A percentile compares a stretch with the other conserved stretches of the same genome.
Conservation (phyloP, 2,329 filamentous ascomycete species). For the Aspergillus awamori region DNA sequence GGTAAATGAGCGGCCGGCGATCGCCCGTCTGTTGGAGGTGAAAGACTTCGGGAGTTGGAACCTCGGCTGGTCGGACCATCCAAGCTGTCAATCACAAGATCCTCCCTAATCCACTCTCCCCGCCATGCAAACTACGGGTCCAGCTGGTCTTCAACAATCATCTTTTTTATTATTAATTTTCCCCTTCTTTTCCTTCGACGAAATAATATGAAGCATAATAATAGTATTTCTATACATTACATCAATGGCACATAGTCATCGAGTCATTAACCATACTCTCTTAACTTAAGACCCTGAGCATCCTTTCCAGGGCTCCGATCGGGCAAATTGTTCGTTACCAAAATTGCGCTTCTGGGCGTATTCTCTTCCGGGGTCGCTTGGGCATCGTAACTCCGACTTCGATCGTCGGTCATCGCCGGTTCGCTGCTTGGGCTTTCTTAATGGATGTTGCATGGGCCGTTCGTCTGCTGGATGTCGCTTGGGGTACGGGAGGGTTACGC, state of each 20-base stretch:
- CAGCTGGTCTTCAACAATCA: background rate
- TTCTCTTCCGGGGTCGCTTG: background rate
- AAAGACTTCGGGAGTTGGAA: constrained; percentile 1
- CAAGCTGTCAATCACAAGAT: background rate
- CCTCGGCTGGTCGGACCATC: constrained; percentile 17
- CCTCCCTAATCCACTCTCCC: background rate
- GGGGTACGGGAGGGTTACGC: background rate
- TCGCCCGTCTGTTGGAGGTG: constrained; percentile 5
- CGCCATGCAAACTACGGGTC: background rate
- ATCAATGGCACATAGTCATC: background rate
- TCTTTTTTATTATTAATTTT: background rate
- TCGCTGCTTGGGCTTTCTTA: constrained; percentile 3
- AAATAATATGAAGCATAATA: no score
- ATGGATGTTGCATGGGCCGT: background rate
- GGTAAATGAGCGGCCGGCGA: constrained; percentile 20
- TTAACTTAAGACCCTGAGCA: background rate
- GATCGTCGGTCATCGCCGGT: background rate
- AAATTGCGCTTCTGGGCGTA: constrained; percentile 7
- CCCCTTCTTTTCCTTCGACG: no score
- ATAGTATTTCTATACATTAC: background rate
- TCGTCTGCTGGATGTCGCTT: background rate
- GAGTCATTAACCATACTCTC: background rate
- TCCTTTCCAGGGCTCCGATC: background rate
- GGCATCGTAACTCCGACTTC: background rate
- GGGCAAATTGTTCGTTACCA: background rate